Evolutionary conservation across 164 flowering plant genomes (phyloP).

Genomic region (Vitis riparia): DNA sequence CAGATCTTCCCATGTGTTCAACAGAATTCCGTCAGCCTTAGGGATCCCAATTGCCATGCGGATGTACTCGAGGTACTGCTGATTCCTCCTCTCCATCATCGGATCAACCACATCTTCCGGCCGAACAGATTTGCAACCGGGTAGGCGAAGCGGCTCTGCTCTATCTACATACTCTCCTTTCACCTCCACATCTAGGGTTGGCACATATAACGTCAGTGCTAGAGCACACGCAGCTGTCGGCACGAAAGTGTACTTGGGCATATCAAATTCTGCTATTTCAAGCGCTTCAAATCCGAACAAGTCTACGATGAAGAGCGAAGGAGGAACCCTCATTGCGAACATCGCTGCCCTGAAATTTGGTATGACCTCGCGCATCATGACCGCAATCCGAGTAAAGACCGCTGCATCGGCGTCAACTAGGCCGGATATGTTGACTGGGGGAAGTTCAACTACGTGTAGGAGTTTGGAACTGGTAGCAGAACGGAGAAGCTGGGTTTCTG

Average conservation of each 20-base stretch:
- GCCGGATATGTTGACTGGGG: conserved; percentile 10
- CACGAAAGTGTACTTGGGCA: conserved; percentile 13
- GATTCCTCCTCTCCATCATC: conserved; percentile 13
- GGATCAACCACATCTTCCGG: conserved; percentile 17
- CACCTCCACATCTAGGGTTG: conserved; percentile 10
- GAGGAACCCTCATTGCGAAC: not conserved
- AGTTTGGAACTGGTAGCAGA: too few species aligned
- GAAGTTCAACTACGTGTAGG: conserved; percentile 1
- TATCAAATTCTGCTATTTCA: conserved; percentile 10
- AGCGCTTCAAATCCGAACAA: conserved; percentile 15
- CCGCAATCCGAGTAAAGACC: conserved; percentile 1
- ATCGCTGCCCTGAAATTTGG: conserved; percentile 6
- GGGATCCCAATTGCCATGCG: not conserved
- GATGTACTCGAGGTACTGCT: conserved; percentile 5
- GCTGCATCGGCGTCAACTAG: not conserved
- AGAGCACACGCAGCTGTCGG: conserved; percentile 16
- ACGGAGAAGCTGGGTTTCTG: too few species aligned
- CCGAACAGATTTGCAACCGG: conserved; percentile 22
- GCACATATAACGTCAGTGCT: conserved; percentile 5
- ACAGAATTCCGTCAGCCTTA: conserved; percentile 7
- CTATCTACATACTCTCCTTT: conserved; percentile 14
- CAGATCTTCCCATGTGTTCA: conserved; percentile 19
- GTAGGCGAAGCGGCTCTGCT: conserved; percentile 8
- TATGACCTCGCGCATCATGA: conserved; percentile 6
- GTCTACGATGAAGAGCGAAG: conserved; percentile 18